These are phyloP conservation scores for Sarcocystis neurona DNA, from an alignment of 169 alveolate species.

Conservation along the genomic window DNA sequence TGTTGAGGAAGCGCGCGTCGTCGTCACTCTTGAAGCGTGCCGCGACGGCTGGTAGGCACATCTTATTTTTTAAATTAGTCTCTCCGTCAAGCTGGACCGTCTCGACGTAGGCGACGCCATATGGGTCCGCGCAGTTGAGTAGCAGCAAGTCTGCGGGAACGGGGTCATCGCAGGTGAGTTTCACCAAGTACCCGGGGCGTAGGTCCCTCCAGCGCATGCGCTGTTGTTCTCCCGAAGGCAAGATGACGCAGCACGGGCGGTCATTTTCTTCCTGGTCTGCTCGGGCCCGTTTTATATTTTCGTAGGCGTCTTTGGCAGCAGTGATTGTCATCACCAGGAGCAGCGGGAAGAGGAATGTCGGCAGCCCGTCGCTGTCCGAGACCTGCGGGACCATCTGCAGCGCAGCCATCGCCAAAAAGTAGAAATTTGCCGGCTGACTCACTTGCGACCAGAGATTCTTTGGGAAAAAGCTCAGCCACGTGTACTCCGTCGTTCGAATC, in stretches of 20 bases:
- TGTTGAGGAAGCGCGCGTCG: conserved; percentile 68
- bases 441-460: conserved; percentile 62
- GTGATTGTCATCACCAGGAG: conserved; percentile 90
- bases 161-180: conserved; percentile 79
- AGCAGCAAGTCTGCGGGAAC: conserved; percentile 95
- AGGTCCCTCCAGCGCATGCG: conserved; percentile 83
- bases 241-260: conserved; percentile 68
- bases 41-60: conserved; percentile 75
- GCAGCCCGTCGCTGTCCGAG: conserved; percentile 87
- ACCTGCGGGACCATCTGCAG: conserved; percentile 68
- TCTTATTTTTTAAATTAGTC: conserved; percentile 90
- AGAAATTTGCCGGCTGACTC: conserved; percentile 66
- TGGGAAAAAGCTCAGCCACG: conserved; percentile 65
- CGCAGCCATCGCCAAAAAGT: conserved; percentile 65
- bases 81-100: conserved; percentile 92
- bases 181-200: conserved; percentile 92
- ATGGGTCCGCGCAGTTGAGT: conserved; percentile 86
- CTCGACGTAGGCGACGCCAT: conserved; percentile 87
- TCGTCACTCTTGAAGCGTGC: conserved; percentile 70
- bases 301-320: conserved; percentile 90
- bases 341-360: conserved; percentile 90
- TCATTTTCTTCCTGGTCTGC: conserved; percentile 91
- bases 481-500: conserved; percentile 66
- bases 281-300: conserved; percentile 88
- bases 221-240: conserved; percentile 34